A percentile compares a stretch with the other conserved stretches of the same genome.
Conservation (phyloP, 75 land plant genomes). For the Picea sitchensis region DNA sequence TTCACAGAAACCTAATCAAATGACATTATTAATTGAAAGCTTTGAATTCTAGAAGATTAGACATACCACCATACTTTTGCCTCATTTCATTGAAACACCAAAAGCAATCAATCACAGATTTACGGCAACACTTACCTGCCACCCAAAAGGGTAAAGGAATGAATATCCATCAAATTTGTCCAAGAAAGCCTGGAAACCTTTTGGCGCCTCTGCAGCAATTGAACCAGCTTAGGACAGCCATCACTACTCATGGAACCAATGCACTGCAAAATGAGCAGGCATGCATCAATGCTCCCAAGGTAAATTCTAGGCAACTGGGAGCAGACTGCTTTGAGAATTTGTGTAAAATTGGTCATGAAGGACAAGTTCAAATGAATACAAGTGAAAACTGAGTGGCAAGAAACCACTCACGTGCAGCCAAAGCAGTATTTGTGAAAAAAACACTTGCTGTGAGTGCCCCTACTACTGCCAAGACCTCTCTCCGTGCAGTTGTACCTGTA, state of each 20-base stretch:
- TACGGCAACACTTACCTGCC: constrained; percentile 63
- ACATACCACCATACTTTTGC: neutral
- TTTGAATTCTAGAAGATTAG: neutral
- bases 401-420: constrained; percentile 34
- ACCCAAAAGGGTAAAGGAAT: constrained; percentile 95
- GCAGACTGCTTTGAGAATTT: neutral
- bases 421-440: constrained; percentile 14
- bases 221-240: constrained; percentile 60
- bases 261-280: constrained; percentile 35
- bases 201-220: constrained; percentile 87
- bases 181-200: constrained; percentile 65
- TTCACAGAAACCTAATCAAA: neutral
- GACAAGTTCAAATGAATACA: neutral
- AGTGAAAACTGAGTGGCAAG: neutral
- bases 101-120: constrained; percentile 7
- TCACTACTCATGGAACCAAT: constrained; percentile 34
- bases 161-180: constrained; percentile 85
- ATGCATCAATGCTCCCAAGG: constrained; percentile 13
- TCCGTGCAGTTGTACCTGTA: constrained; percentile 9
- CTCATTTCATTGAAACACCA: neutral
- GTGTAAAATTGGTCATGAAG: neutral
- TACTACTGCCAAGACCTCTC: constrained; percentile 10
- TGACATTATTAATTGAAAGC: no score
- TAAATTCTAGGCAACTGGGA: neutral
- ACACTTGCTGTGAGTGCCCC: constrained; percentile 27